A percentile compares a stretch with the other conserved stretches of the same genome.
phyloP scores from a whole-genome alignment of 768 basidiomycete species.

The Lactarius deliciosus region DNA sequence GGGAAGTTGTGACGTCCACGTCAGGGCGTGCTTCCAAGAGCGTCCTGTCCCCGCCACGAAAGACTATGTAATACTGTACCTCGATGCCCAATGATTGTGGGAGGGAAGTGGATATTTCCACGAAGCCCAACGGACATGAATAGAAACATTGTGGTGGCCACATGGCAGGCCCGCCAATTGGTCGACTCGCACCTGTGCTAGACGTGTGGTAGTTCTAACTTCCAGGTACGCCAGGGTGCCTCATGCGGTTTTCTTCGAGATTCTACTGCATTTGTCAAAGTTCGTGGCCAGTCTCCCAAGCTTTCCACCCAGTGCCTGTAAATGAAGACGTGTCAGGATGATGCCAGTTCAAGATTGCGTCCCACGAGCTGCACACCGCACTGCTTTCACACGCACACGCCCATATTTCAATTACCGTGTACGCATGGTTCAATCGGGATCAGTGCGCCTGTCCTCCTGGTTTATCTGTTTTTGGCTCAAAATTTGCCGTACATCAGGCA shows the following conservation, averaged over 20 bases:
- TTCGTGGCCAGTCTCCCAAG: neutral
- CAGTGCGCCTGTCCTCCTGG: neutral
- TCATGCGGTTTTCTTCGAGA: neutral
- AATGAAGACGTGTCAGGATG: neutral
- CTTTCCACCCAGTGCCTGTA: neutral
- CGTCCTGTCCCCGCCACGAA: constrained; percentile 22
- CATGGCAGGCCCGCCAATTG: neutral
- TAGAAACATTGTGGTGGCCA: constrained; percentile 3
- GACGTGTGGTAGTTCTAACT: neutral
- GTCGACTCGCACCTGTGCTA: neutral
- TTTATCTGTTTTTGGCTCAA: neutral
- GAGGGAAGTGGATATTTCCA: neutral
- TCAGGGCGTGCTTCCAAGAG: constrained; percentile 15
- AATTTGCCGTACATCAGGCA: neutral
- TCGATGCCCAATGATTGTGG: neutral
- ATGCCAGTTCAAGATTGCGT: neutral
- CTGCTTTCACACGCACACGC: neutral
- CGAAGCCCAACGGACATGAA: neutral
- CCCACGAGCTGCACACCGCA: neutral
- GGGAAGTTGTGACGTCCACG: constrained; percentile 2
- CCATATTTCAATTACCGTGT: neutral
- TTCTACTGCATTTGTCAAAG: neutral
- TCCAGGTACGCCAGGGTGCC: neutral
- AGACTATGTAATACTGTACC: constrained; percentile 8
- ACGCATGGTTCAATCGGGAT: neutral